Evolutionary conservation across 1,139 yeast species (phyloP), one percentile per base, ranked within the genome.

Genomic region (Saccharomyces hybrid): DNA sequence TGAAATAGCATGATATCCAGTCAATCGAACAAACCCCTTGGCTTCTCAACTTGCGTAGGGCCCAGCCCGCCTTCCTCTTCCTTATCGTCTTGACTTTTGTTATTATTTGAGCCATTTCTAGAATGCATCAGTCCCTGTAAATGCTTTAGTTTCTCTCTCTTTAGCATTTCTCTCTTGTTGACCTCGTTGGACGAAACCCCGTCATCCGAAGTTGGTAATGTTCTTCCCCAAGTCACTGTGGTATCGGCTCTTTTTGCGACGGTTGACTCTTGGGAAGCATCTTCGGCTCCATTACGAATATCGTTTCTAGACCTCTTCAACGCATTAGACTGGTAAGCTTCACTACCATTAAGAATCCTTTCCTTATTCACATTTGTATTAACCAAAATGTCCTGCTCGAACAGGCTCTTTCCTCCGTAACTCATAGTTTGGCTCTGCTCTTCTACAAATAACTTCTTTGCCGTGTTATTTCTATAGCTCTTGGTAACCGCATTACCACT

Each of bases 1-100:
- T 5, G 12, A 32, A 14, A 2, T 46, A 6, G 3, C 21, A 6
- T 4, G 3, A 4, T 38, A 11, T 26, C 19, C 27, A 19, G 11
- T 52, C 53, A 71, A 51, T 72, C 76, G 55, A 73, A 71, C 6
- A 73, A 47, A 7, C 75, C 75, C 53, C 64, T 71, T 0, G 65
- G 66, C 31, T 55, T 62, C 2, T 58, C 50, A 1, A 60, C 56
- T 54, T 73, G 76, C 0, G 76, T 73, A 3, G 75, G 76, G 0
- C 76, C 76, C 9, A 73, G 52, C n/a, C 58, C 63, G 14, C 53
- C 59, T 11, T 62, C 59, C 12, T 54, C 58, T 9, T 53, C 57
- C 2, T 52, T 26, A 8, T 53, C 57, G 8, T 51, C 54, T 26
- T 11, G n/a, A 14, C 19, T 38, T 19, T 19, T 4, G 44, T 38